Base-by-base conservation (phyloP, 2,329 filamentous ascomycete genomes). In the Fusarium sublunatum region DNA sequence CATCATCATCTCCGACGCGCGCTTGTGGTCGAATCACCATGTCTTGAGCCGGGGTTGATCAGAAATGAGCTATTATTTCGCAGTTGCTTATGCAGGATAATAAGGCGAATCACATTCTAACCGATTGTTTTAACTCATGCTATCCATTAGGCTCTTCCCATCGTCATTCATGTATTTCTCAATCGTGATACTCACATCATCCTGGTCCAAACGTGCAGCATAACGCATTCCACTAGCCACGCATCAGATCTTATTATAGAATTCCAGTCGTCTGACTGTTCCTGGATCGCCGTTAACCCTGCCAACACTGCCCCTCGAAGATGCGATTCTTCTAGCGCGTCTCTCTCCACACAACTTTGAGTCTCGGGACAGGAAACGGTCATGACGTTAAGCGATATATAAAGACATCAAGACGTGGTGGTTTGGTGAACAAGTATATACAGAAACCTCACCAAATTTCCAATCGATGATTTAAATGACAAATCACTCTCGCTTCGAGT, bases 291-390 rank as follows among this genome's bases (percentile, higher is more conserved):
- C 40, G 32, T 44, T 25, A 29, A 34, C 55, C 55, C 45, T 45
- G 42, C 29, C 52, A 45, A 24, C 62, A 59, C 62, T 55, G 62
- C 62, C 62, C 59, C 55, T 47, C 40, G 53, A 65, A 63, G 35
- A 63, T 35, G 44, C 41, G 42, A 47, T 49, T 46, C 44, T 64
- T 63, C 53, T 41, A 63, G 46, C 36, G 42, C 44, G 15, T 24
- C 41, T 62, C 45, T 15, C 43, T 19, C 19, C 19, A 19, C 7
- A 25, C 15, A 29, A 10, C 24, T 10, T 22, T 12, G 13, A 22
- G 15, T 41, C n/a, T 29, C 13, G 22, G 29, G 48, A 31, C 31
- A 40, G 19, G 40, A 36, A 26, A 40, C 12, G 22, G 7, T n/a
- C 22, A 34, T 12, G 13, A 22, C 41, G 40, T 13, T 10, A 28